Percentiles rank a stretch among this genome's conserved stretches.
Evolutionary conservation across 129 eudicot genomes (phyloP).

Genomic region (Lactuca saligna): DNA sequence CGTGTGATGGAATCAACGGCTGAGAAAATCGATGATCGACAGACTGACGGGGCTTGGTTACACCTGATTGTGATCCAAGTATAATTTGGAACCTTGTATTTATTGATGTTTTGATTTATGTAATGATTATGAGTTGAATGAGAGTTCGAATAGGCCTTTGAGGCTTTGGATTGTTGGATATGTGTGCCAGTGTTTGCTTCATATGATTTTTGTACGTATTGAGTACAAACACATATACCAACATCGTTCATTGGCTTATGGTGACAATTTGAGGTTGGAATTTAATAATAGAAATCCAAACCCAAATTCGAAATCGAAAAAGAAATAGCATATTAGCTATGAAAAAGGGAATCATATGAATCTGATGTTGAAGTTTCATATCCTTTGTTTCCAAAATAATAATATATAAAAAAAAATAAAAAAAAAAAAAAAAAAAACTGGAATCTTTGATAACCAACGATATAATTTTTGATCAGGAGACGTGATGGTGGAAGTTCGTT

Average conservation of each 20-base stretch:
- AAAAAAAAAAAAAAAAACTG: too few relatives aligned
- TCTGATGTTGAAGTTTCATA: too few relatives aligned
- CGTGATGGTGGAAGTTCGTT: too few relatives aligned
- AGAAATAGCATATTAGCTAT: too few relatives aligned
- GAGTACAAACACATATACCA: constrained; percentile 57
- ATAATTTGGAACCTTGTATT: constrained; percentile 68
- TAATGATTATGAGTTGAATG: constrained; percentile 50
- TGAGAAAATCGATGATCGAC: constrained; percentile 79
- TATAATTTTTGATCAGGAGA: too few relatives aligned
- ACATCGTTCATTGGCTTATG: constrained; percentile 22
- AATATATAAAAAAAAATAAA: too few relatives aligned
- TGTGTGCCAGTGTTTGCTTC: constrained; percentile 63
- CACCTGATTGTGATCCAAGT: constrained; percentile 56
- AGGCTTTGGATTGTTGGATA: constrained; percentile 81
- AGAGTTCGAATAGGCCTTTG: constrained; percentile 56
- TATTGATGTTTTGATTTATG: constrained; percentile 44
- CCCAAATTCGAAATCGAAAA: constrained; percentile 7
- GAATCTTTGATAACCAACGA: too few relatives aligned
- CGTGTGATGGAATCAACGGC: constrained; percentile 74
- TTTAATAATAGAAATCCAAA: constrained; percentile 17
- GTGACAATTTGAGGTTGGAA: constrained; percentile 26
- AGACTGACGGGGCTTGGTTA: constrained; percentile 79
- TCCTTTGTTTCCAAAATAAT: too few relatives aligned
- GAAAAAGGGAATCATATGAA: too few relatives aligned
- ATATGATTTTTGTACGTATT: constrained; percentile 61